These are phyloP conservation scores for Astrocystis sublimbata DNA, from an alignment of 495 filamentous ascomycete genomes.

Conservation along the genomic window DNA sequence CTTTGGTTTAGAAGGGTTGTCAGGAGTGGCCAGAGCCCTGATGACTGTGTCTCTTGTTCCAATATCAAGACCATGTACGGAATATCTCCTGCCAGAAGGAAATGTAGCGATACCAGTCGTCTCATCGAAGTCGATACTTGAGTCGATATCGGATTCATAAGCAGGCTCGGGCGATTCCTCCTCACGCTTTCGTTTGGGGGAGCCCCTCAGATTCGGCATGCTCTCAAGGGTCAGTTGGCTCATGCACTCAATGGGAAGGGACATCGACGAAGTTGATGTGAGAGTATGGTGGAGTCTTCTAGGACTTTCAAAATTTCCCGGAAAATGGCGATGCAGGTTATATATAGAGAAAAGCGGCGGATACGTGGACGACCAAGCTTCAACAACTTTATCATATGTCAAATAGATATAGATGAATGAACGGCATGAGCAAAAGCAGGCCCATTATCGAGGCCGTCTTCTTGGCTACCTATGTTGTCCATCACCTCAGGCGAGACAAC, in stretches of 20 bases:
- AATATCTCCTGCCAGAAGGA: conserved; percentile 41
- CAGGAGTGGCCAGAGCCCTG: conserved; percentile 29
- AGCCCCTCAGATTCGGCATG: conserved; percentile 30
- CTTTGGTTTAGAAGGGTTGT: too few relatives aligned
- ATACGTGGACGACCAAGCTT: background rate
- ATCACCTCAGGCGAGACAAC: background rate
- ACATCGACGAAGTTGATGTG: conserved; percentile 23
- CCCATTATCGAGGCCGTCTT: conserved; percentile 24
- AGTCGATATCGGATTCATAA: conserved; percentile 22
- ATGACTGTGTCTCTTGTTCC: conserved; percentile 27
- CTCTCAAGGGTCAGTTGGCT: conserved; percentile 44
- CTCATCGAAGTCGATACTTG: conserved; percentile 37
- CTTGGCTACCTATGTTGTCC: conserved; percentile 11
- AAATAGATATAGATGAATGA: background rate
- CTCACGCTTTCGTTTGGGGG: conserved; percentile 28
- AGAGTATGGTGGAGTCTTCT: conserved; percentile 7
- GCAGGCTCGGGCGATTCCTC: conserved; percentile 31
- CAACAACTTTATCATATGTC: background rate
- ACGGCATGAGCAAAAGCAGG: conserved; percentile 18
- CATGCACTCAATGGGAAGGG: conserved; percentile 39
- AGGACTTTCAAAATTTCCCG: conserved; percentile 9
- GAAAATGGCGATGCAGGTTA: conserved; percentile 18
- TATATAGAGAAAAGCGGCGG: conserved; percentile 26
- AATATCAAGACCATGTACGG: conserved; percentile 27
- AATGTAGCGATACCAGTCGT: conserved; percentile 34